Evolutionary conservation across 2,329 filamentous ascomycete genomes (phyloP).

Genomic region (Pseudogymnoascus sp.): DNA sequence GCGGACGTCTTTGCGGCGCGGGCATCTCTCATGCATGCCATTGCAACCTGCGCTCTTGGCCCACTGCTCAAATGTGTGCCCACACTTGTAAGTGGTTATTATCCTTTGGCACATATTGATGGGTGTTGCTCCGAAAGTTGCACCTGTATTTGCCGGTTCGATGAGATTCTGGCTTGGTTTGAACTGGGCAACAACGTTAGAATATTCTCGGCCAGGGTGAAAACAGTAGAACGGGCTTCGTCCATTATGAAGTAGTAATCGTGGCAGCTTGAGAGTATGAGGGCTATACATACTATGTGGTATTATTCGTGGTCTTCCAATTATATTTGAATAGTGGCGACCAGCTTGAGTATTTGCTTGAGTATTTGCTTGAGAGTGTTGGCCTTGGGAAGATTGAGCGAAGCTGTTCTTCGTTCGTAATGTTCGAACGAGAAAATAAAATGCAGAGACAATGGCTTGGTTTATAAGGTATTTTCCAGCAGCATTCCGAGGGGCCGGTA

Average conservation of each 20-base stretch:
- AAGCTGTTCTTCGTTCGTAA: neutral
- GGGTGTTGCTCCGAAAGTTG: neutral
- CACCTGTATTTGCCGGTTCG: neutral
- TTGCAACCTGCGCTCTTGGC: neutral
- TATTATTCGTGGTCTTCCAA: neutral
- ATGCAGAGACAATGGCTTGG: conserved; percentile 11
- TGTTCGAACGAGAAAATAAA: neutral
- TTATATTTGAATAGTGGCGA: neutral
- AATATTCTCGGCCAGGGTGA: too few species aligned
- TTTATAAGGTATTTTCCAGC: conserved; percentile 27
- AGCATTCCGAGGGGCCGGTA: conserved; percentile 26
- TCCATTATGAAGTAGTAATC: neutral
- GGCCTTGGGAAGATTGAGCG: neutral
- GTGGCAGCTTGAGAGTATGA: neutral
- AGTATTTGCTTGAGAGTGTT: neutral
- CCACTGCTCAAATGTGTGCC: neutral
- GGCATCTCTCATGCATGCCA: neutral
- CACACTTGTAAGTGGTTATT: neutral
- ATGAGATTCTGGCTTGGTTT: neutral
- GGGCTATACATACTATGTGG: neutral
- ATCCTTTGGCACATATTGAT: neutral
- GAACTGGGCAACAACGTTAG: neutral
- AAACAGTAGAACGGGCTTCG: too few species aligned
- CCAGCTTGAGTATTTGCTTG: neutral
- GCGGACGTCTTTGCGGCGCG: neutral